Evolutionary conservation across 768 basidiomycete species (phyloP).

Genomic region (Boletus rex-veris): DNA sequence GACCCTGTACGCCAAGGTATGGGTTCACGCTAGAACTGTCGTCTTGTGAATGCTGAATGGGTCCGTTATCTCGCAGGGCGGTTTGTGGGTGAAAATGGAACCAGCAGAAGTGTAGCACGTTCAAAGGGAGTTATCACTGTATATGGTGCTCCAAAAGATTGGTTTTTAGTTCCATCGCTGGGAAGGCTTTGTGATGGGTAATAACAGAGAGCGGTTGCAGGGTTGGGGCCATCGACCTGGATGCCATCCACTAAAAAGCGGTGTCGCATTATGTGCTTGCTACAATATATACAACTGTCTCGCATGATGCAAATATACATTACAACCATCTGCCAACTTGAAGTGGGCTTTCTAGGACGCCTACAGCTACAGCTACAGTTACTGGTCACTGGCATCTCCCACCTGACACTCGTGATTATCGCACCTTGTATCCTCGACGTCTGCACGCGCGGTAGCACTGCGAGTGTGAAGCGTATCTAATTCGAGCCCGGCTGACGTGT

Average conservation of each 20-base stretch:
- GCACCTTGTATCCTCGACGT: not conserved
- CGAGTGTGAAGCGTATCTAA: not conserved
- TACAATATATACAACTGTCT: too few species aligned
- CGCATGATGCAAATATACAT: too few species aligned
- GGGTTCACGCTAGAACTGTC: not conserved
- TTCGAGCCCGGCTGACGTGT: not conserved
- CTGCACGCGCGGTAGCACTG: too few species aligned
- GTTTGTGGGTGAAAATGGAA: slow-evolving; percentile 45
- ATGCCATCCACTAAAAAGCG: too few species aligned
- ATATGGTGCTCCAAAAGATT: not conserved
- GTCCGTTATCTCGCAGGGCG: slow-evolving; percentile 32
- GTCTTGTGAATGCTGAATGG: not conserved
- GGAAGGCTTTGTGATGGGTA: too few species aligned
- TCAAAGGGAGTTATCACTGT: not conserved
- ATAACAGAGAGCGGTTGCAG: too few species aligned
- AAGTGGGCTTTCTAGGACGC: too few species aligned
- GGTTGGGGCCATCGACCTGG: too few species aligned
- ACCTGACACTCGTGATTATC: not conserved
- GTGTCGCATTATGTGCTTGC: not conserved
- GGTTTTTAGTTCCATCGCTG: not conserved
- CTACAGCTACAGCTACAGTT: not conserved
- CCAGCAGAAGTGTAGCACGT: slow-evolving; percentile 18
- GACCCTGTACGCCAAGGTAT: slow-evolving; percentile 37
- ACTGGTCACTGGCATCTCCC: too few species aligned
- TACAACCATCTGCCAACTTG: too few species aligned